These are phyloP conservation scores for Artomyces pyxidatus DNA, from an alignment of 768 basidiomycete genomes.

Conservation along the genomic window DNA sequence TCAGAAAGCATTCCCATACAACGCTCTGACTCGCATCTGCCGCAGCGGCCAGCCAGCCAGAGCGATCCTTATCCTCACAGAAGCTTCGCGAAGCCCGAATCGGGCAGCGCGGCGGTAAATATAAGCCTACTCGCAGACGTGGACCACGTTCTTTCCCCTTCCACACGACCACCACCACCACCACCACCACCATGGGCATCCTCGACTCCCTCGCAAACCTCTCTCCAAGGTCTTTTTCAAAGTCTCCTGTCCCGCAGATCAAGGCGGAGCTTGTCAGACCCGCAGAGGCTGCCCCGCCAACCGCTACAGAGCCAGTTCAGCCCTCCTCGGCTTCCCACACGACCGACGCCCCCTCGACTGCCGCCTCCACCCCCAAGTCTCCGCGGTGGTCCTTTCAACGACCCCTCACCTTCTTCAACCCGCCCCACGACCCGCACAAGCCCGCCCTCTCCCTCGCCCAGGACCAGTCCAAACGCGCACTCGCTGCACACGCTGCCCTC, in stretches of 20 bases:
- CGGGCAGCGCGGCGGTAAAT: too few relatives aligned
- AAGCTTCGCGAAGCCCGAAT: not conserved
- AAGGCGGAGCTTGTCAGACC: not conserved
- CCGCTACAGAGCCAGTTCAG: not conserved
- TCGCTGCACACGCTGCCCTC: not conserved
- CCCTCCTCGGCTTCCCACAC: not conserved
- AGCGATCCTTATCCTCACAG: not conserved
- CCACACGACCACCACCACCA: not conserved
- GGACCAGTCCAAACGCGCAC: not conserved
- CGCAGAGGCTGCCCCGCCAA: not conserved
- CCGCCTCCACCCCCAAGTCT: not conserved
- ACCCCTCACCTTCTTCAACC: slow-evolving; percentile 1
- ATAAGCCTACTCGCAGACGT: not conserved
- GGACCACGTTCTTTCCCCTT: not conserved
- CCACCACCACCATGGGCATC: not conserved
- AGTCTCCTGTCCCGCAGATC: not conserved
- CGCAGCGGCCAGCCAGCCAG: too few relatives aligned
- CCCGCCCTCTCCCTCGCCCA: not conserved
- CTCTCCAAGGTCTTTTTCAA: not conserved
- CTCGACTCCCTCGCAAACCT: not conserved
- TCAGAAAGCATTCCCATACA: too few relatives aligned
- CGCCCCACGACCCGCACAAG: not conserved
- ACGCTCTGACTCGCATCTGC: too few relatives aligned
- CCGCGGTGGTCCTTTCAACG: slow-evolving; percentile 7
- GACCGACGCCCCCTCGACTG: not conserved